Percentiles rank a stretch among this genome's conserved stretches.
Conservation (phyloP, 2,329 filamentous ascomycete genomes). For the Fusarium pseudoanthophilum region DNA sequence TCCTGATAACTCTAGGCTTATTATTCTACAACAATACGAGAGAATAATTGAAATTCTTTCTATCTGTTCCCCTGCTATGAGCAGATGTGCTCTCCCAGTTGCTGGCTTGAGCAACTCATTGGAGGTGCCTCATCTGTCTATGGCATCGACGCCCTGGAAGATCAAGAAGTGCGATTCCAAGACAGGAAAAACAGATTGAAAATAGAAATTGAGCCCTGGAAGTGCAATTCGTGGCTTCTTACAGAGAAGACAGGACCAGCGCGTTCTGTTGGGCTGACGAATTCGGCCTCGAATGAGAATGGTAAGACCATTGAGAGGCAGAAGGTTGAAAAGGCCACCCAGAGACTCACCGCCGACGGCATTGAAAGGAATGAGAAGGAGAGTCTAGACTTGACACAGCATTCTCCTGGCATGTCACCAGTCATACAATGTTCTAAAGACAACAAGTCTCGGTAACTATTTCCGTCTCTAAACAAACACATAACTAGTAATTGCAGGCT, state of each 20-base stretch:
- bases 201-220: neutral
- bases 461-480: neutral
- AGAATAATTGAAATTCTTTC: neutral
- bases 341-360: constrained; percentile 12
- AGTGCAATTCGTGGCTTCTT: neutral
- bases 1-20: neutral
- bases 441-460: neutral
- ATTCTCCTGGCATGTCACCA: constrained; percentile 16
- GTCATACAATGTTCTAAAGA: neutral
- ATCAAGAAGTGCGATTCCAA: neutral
- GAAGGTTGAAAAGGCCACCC: neutral
- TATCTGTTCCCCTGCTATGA: neutral
- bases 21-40: too few species aligned
- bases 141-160: neutral
- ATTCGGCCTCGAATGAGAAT: neutral
- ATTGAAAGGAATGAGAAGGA: constrained; percentile 22
- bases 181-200: neutral
- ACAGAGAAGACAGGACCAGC: neutral
- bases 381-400: constrained; percentile 27
- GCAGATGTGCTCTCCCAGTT: neutral
- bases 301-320: neutral
- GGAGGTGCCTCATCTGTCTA: neutral
- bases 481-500: neutral
- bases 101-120: neutral
- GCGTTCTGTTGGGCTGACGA: neutral